Percentiles rank a stretch among this genome's conserved stretches.
These are phyloP conservation scores for Poa annua DNA, from an alignment of 176 grass and related monocot species.

Conservation along the genomic window DNA sequence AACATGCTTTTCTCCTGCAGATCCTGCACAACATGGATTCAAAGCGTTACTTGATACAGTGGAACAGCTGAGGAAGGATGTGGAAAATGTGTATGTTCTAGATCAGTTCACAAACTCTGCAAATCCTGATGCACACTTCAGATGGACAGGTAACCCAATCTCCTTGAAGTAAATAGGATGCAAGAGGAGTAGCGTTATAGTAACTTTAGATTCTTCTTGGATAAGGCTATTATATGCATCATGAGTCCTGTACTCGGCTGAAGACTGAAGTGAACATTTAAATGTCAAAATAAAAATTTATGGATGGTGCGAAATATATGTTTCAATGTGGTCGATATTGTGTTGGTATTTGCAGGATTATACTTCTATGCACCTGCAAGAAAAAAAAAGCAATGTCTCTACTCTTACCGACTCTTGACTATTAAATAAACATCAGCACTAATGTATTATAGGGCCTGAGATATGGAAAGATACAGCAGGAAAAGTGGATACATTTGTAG, in stretches of 20 bases:
- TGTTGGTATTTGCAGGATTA: constrained; percentile 13
- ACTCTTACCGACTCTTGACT: neutral
- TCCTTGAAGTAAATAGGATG: constrained; percentile 23
- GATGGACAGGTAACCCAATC: constrained; percentile 64
- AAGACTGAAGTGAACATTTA: neutral
- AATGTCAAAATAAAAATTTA: neutral
- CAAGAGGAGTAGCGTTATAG: neutral
- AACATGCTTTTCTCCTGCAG: constrained; percentile 44
- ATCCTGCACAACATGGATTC: constrained; percentile 69
- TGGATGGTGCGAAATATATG: neutral
- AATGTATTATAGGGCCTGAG: constrained; percentile 62
- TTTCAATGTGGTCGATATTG: neutral
- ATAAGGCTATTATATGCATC: constrained; percentile 1
- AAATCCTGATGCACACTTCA: constrained; percentile 83
- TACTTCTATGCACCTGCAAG: neutral
- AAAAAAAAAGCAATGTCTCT: no score
- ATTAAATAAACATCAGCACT: neutral
- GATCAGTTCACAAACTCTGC: constrained; percentile 76
- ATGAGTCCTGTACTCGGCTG: neutral
- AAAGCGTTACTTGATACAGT: constrained; percentile 60
- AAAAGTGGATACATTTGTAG: constrained; percentile 86
- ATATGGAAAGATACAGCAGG: constrained; percentile 93
- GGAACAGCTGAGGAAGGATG: constrained; percentile 64
- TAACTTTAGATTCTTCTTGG: neutral
- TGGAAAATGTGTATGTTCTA: constrained; percentile 62